Percentiles rank a stretch among this genome's conserved stretches.
phyloP scores from a whole-genome alignment of 2,329 filamentous ascomycete genomes.

The Ophiostoma ulmi region DNA sequence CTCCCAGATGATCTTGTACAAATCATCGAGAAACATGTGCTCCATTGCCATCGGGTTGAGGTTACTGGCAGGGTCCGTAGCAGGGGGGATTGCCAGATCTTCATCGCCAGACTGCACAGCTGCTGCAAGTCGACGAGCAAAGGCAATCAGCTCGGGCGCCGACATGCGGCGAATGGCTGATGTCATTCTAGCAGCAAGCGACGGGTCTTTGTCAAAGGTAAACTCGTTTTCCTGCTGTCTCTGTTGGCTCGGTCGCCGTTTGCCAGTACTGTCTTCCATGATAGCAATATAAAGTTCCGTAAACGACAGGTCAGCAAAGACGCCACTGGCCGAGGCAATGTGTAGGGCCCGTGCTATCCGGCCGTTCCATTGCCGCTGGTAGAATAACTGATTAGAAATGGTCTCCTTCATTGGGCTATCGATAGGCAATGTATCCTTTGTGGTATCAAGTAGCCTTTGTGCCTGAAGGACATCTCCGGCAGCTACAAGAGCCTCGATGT shows the following conservation, averaged over 20 bases:
- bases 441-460: constrained; percentile 41
- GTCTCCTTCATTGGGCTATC: not conserved
- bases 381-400: constrained; percentile 42
- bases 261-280: constrained; percentile 34
- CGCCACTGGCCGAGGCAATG: constrained; percentile 39
- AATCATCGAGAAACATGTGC: not conserved
- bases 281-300: constrained; percentile 57
- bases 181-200: constrained; percentile 43
- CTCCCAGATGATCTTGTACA: constrained; percentile 5
- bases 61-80: constrained; percentile 2
- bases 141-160: constrained; percentile 43
- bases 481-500: constrained; percentile 47
- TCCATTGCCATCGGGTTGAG: not conserved
- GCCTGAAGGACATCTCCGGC: constrained; percentile 41
- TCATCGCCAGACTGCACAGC: constrained; percentile 36
- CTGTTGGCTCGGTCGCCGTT: constrained; percentile 20
- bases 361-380: constrained; percentile 33
- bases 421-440: not conserved
- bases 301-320: constrained; percentile 36
- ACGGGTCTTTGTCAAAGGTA: constrained; percentile 38
- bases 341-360: constrained; percentile 47
- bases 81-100: constrained; percentile 37
- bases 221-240: constrained; percentile 22
- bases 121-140: constrained; percentile 42
- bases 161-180: constrained; percentile 56